Evolutionary conservation across 257 asterid species (phyloP).

Genomic region (Fraxinus americana): DNA sequence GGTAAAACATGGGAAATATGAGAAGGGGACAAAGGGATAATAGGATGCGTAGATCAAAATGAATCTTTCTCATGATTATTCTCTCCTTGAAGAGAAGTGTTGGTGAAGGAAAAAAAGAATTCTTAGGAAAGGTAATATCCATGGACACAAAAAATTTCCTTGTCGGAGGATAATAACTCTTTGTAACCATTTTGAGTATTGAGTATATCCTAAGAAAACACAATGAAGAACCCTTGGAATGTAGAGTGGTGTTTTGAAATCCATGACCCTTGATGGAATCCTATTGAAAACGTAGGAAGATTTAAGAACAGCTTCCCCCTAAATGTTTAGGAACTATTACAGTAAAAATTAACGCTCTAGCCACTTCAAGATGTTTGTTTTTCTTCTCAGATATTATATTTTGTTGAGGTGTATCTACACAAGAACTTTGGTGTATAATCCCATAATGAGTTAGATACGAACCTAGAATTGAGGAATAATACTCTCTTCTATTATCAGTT

Average conservation of each 20-base stretch:
- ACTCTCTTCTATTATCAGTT: no score
- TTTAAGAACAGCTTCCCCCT: neutral
- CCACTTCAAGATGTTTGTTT: no score
- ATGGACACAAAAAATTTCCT: no score
- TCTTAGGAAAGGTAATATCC: no score
- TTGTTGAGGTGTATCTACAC: conserved; percentile 4
- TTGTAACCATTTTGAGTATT: neutral
- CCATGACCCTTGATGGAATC: neutral
- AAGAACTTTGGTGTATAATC: neutral
- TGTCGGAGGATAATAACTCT: no score
- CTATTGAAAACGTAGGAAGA: neutral
- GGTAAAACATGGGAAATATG: no score
- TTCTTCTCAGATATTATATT: no score
- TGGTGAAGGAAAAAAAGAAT: no score
- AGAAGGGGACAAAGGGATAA: no score
- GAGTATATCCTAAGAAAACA: neutral
- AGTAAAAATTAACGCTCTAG: neutral
- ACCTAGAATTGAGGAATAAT: no score
- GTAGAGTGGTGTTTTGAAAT: neutral
- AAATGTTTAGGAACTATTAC: neutral
- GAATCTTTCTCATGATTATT: neutral
- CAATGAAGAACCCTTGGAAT: neutral
- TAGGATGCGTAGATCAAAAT: neutral
- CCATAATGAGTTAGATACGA: no score
- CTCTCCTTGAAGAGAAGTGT: neutral